Evolutionary conservation across 116 monocot species (phyloP).

Genomic region (Dioscorea cayenensis): DNA sequence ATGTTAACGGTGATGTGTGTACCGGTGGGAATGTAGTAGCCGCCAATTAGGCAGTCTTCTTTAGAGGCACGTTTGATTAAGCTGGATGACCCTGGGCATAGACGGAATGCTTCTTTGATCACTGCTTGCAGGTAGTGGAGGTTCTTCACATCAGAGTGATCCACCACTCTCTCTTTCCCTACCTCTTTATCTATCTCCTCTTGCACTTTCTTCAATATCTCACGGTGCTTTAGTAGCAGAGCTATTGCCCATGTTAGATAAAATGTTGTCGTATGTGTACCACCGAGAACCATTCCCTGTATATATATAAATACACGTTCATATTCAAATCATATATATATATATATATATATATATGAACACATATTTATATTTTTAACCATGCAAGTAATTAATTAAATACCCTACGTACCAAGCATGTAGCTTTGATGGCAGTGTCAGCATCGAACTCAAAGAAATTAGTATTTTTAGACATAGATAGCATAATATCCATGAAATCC

Average conservation of each 20-base stretch:
- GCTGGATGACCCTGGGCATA: not conserved
- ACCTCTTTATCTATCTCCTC: not conserved
- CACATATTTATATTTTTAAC: no score
- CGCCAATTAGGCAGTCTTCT: not conserved
- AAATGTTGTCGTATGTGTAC: no score
- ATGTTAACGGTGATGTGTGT: not conserved
- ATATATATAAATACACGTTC: no score
- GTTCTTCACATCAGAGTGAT: not conserved
- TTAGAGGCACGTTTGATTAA: not conserved
- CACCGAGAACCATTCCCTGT: no score
- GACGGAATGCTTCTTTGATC: constrained; percentile 1
- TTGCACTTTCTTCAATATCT: not conserved
- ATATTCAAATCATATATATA: no score
- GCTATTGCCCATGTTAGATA: no score
- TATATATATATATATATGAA: no score
- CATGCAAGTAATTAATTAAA: no score
- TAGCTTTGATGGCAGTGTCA: constrained; percentile 28
- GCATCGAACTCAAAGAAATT: constrained; percentile 9
- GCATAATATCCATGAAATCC: constrained; percentile 34
- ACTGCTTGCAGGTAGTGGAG: not conserved
- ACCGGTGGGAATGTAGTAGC: not conserved
- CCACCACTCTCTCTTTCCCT: not conserved
- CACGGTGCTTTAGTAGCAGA: not conserved
- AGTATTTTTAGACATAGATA: constrained; percentile 9
- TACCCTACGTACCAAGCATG: constrained; percentile 16